Evolutionary conservation across 2,329 filamentous ascomycete genomes (phyloP).

Genomic region (Tolypocladium guangdongense): DNA sequence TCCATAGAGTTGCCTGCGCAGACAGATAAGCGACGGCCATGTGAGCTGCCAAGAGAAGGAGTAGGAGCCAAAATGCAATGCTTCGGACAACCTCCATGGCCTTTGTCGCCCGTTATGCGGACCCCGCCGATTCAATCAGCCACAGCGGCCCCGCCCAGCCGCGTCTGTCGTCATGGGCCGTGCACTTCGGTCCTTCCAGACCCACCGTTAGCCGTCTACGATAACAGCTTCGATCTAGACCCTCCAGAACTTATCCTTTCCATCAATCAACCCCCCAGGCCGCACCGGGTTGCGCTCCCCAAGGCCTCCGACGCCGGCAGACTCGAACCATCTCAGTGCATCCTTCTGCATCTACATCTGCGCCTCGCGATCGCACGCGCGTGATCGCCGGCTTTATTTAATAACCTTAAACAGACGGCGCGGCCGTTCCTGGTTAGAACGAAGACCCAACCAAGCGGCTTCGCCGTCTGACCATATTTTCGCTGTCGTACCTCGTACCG

Average conservation of each 20-base stretch:
- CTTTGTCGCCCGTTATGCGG: neutral
- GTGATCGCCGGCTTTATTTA: neutral
- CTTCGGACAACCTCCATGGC: too few relatives aligned
- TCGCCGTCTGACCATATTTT: neutral
- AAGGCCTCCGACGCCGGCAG: neutral
- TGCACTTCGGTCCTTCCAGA: neutral
- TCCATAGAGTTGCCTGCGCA: neutral
- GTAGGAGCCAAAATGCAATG: too few relatives aligned
- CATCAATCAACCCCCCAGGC: neutral
- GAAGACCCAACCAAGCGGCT: neutral
- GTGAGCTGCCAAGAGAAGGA: neutral
- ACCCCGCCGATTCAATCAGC: neutral
- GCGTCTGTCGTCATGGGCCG: neutral
- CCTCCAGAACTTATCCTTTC: neutral
- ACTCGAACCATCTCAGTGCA: neutral
- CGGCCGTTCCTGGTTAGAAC: neutral
- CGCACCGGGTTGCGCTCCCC: neutral
- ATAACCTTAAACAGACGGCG: neutral
- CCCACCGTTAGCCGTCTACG: conserved; percentile 2
- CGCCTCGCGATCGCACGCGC: neutral
- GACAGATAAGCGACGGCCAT: neutral
- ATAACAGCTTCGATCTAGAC: neutral
- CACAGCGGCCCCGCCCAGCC: neutral
- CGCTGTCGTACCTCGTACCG: neutral
- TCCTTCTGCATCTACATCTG: neutral